Evolutionary conservation across 495 filamentous ascomycete genomes (phyloP), one percentile per base, ranked within the genome.

Genomic region (Hypoxylon intermedium): DNA sequence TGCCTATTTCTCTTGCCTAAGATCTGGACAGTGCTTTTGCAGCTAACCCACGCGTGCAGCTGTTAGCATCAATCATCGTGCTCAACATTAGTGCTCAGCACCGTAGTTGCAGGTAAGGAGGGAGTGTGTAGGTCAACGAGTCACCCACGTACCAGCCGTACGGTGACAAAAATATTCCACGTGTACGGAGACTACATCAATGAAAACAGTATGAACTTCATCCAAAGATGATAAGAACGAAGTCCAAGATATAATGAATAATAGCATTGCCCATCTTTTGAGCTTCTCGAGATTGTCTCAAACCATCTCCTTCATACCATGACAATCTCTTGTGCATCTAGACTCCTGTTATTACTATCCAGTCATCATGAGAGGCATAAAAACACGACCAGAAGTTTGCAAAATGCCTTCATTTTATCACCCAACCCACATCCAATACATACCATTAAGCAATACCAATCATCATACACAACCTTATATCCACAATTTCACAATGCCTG

Each of bases 11-110:
- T 42, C 30, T 21, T 28, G 9, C 46, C 42, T 30, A 20, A 11
- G 3, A 46, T 28, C 9, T 26, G n/a, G 37, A 28, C 40, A 19
- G 34, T 16, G 3, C 11, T 37, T 37, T 34, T 44, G 13, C 45
- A 45, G 30, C 46, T 18, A 28, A 53, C 31, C 18, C 21, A 33
- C 47, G 37, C 19, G 24, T 43, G 26, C 36, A 12, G 50, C 31
- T 47, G 28, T 43, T 28, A 18, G 47, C 41, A 45, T 33, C 16
- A 15, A 37, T 38, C 53, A n/a, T 58, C 33, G 28, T 57, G 34
- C n/a, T 49, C 28, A 34, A 49, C 41, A 19, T 64, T 49, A 6
- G 16, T n/a, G 9, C 54, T 58, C 54, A 54, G 54, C 60, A 28
- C 54, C 49, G 58, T 18, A 36, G 26, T 30, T 26, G 37, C 15